Base-by-base conservation (phyloP, 768 basidiomycete genomes). In the Trametes cingulata region DNA sequence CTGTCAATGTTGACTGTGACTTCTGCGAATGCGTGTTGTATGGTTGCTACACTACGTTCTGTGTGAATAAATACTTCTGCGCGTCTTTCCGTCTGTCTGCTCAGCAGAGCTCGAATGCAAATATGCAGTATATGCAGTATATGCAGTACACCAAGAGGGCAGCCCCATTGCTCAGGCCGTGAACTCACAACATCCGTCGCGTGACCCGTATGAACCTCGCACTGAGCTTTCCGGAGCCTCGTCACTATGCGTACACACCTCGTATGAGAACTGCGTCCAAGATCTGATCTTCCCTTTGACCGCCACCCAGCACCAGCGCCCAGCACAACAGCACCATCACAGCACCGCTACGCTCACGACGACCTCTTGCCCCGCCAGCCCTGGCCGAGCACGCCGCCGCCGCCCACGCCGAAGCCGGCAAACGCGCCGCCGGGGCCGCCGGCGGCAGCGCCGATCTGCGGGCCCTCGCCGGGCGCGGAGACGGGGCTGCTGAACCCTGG, bases 321-420 rank as follows among this genome's bases (percentile, higher is more conserved):
- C 39, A 40, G 14, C 4, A 5, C 39, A 14, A n/a, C 39, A 3
- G 39, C 13, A 40, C 39, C 39, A 10, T 37, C 42, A 40, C 42
- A 60, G n/a, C 33, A 5, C 33, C 24, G n/a, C n/a, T n/a, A n/a
- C 29, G 33, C 41, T 40, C 46, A 54, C 24, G 41, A 24, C 12
- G 42, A 61, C 17, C 64, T 58, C 64, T 72, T 72, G 20, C 61
- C 65, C 20, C 71, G 60, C 71, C 71, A 72, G 2, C 68, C 71
- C 6, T 61, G 48, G 42, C 71, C 66, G 27, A 71, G 60, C 35
- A 65, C 73, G 4, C 79, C 76, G 36, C 77, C 76, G 29, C 72
- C 73, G 6, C 80, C 79, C 1, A 79, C 74, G 12, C 80, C 80
- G 59, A 83, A 83, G 56, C 71, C 74, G 10, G 78, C 78, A 53